Evolutionary conservation across 805 yeast species (phyloP), one percentile per base, ranked within the genome.

Genomic region (Starmerella apis): DNA sequence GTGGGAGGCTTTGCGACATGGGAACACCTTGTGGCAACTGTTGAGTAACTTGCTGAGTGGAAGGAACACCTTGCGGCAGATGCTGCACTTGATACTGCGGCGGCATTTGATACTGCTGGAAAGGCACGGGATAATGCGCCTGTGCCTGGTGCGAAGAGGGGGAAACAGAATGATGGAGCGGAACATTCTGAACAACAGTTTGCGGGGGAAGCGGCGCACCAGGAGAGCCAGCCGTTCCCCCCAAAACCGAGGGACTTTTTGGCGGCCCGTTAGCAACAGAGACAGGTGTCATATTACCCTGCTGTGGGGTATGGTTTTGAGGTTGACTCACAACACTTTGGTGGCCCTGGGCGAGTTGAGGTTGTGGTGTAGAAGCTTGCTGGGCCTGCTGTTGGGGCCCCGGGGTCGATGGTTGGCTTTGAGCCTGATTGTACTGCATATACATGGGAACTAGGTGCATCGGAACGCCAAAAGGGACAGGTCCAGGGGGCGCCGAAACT

Each of bases 371-470:
- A 28, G 46, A 33, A 20, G 35, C 36, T 22, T 25, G 48, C 27
- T 33, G 48, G 28, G 20, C 24, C 18, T 22, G 47, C 35, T 32
- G 51, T 23, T 32, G 47, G 14, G 48, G 43, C 19, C 44, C 42
- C 47, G 33, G 45, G 28, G 37, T 28, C 25, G 44, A 37, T 39
- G 37, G 38, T 18, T n/a, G 36, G 43, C 46, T 41, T 27, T 46
- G 53, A 33, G 39, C 43, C 39, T 43, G 51, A 19, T 37, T 36
- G 35, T 48, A 48, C 35, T 43, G 54, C 42, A 48, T 31, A 16
- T 48, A 48, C 50, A 48, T 45, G 7, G 52, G 50, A 14, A 45
- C 28, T 38, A 45, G 33, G 31, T 44, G 48, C 47, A 48, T 43
- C 10, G 49, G 52, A n/a, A 46, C 36, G 31, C 48, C 51, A 20